These are phyloP conservation scores for Takashimella koratensis DNA, from an alignment of 1,284 basidiomycete genomes.

Conservation along the genomic window DNA sequence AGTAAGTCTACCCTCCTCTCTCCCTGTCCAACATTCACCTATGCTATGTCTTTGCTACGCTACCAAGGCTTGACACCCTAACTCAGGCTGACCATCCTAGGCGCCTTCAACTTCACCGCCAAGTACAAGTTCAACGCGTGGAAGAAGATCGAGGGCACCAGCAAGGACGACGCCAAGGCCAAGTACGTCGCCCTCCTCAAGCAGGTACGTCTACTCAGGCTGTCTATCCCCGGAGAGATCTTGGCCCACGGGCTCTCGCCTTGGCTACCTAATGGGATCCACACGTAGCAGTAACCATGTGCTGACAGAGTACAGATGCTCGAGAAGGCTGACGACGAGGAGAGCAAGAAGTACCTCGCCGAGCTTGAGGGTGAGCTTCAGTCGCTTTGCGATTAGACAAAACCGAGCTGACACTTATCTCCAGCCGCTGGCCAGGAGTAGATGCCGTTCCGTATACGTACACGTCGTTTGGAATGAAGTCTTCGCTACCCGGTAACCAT, in stretches of 20 bases:
- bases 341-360: constrained; percentile 58
- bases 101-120: constrained; percentile 48
- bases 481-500: too few relatives aligned
- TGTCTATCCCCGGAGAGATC: background rate
- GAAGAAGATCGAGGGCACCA: constrained; percentile 66
- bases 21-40: background rate
- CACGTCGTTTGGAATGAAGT: background rate
- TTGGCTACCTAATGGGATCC: too few relatives aligned
- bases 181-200: constrained; percentile 71
- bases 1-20: constrained; percentile 21
- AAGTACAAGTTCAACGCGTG: constrained; percentile 68
- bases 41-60: background rate
- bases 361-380: constrained; percentile 57
- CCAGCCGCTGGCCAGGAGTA: background rate
- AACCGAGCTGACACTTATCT: background rate
- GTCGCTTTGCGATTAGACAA: background rate
- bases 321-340: constrained; percentile 54
- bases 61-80: background rate
- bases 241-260: too few relatives aligned
- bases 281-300: too few relatives aligned
- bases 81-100: background rate
- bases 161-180: constrained; percentile 64
- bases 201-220: constrained; percentile 54
- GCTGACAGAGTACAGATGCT: constrained; percentile 55
- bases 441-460: background rate